Percentiles rank a stretch among this genome's conserved stretches.
Conservation (phyloP, 1,284 basidiomycete species). For the Malassezia cuniculi region DNA sequence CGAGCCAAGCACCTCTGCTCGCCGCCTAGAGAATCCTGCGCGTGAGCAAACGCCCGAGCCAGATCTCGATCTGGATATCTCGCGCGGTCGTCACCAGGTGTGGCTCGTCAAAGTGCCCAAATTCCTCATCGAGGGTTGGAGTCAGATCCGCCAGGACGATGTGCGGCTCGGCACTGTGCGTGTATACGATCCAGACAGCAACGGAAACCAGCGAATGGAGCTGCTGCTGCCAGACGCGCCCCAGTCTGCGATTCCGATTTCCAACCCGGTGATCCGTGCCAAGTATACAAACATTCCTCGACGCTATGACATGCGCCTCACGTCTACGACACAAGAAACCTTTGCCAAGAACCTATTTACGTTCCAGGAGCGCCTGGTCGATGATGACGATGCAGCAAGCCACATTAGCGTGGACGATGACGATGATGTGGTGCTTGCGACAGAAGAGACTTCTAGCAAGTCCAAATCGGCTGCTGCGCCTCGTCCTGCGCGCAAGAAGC, state of each 20-base stretch:
- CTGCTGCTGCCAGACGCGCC: constrained; percentile 31
- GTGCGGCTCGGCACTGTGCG: constrained; percentile 48
- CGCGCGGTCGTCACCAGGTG: constrained; percentile 25
- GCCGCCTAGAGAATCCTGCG: constrained; percentile 4
- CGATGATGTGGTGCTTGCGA: constrained; percentile 12
- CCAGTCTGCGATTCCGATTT: constrained; percentile 19
- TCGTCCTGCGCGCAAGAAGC: constrained; percentile 9
- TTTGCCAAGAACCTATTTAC: constrained; percentile 33
- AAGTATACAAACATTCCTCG: constrained; percentile 22
- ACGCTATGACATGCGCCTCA: constrained; percentile 34
- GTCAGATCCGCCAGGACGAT: constrained; percentile 47
- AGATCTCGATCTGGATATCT: constrained; percentile 35
- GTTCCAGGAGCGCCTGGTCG: constrained; percentile 26
- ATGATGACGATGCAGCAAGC: constrained; percentile 16
- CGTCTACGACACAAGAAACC: constrained; percentile 21
- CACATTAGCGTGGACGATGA: constrained; percentile 8
- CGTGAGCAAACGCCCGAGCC: constrained; percentile 29
- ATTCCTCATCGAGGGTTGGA: constrained; percentile 50
- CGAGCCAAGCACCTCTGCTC: constrained; percentile 9
- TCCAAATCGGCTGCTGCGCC: too few species aligned
- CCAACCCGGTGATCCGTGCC: constrained; percentile 13
- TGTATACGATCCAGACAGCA: constrained; percentile 47
- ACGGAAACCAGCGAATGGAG: constrained; percentile 38
- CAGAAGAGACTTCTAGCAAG: too few species aligned
- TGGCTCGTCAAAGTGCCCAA: constrained; percentile 48